Base-by-base conservation (phyloP, 768 basidiomycete species). In the Agrocybe pediades region DNA sequence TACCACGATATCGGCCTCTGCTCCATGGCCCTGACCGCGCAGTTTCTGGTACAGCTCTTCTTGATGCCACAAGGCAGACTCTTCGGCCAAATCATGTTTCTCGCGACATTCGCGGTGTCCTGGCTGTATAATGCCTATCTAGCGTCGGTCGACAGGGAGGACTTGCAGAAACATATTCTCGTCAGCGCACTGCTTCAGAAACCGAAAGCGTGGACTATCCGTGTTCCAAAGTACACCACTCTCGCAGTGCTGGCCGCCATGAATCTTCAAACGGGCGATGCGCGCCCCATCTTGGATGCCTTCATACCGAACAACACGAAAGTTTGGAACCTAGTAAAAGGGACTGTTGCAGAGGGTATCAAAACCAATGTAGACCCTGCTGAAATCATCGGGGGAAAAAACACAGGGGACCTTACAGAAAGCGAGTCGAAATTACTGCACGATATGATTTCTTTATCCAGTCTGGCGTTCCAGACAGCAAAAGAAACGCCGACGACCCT, bases 1-100 rank as follows among this genome's bases (percentile, higher is more conserved):
- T 61, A 61, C 30, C 49, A 53, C 21, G 52, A 58, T 23, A 58
- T 61, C 8, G 60, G 60, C 13, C 41, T 41, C 30, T 51, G 56
- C 33, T 55, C 60, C 8, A 48, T 57, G 8, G 49, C 49, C 9
- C 46, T 61, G 15, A 61, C 56, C 13, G 24, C 49, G 16, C 60
- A 61, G 27, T 61, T 61, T 41, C 56, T 61, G 21, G 54, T 61
- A 16, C 60, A 61, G 44, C 56, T 60, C 20, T 60, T 60, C 49
- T 50, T 60, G 8, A 53, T 60, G 8, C 59, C 59, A 23, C 59
- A 60, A 39, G 60, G 60, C 19, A 46, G 42, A 20, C 60, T 61
- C 23, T 55, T 61, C 13, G 60, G 60, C 2, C 60, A 61, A 24
- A 58, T 61, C 47, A 58, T 61, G 56, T 61, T 61, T 29, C 36